Evolutionary conservation across 2,329 filamentous ascomycete species (phyloP).

Genomic region (Cladosporium colombiae): DNA sequence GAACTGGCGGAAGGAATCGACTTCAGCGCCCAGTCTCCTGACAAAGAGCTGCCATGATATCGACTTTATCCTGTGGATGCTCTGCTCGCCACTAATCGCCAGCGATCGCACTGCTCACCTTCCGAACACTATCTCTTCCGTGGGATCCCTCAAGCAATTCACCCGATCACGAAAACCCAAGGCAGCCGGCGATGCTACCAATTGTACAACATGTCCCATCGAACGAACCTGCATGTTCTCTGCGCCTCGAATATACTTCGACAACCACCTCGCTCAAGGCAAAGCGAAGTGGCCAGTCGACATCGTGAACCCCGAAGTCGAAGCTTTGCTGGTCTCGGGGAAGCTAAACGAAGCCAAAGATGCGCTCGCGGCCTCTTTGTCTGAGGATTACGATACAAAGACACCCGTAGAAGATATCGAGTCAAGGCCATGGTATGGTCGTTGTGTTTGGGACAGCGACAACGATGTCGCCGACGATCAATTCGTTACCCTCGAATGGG

Average conservation of each 20-base stretch:
- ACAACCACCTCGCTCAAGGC: conserved; percentile 65
- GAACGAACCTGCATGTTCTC: conserved; percentile 81
- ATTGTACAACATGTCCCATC: conserved; percentile 78
- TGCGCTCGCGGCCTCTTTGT: conserved; percentile 51
- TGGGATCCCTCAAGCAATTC: conserved; percentile 77
- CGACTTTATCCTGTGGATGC: conserved; percentile 86
- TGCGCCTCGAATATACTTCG: conserved; percentile 78
- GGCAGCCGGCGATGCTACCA: conserved; percentile 74
- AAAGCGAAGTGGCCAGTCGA: conserved; percentile 80
- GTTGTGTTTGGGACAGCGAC: conserved; percentile 92
- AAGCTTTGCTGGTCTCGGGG: conserved; percentile 61
- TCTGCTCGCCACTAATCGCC: conserved; percentile 64
- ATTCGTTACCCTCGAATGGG: conserved; percentile 83
- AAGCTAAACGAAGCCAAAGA: conserved; percentile 53
- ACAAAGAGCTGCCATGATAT: conserved; percentile 98
- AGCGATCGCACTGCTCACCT: conserved; percentile 61
- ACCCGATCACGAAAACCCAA: conserved; percentile 72
- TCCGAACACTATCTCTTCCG: conserved; percentile 73
- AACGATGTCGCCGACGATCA: conserved; percentile 96
- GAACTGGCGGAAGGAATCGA: conserved; percentile 85
- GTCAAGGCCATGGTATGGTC: conserved; percentile 71
- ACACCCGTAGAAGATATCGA: conserved; percentile 52
- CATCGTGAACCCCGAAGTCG: conserved; percentile 89
- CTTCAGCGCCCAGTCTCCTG: conserved; percentile 76
- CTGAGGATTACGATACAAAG: conserved; percentile 57